These are phyloP conservation scores for Drechslera avenae DNA, from an alignment of 2,329 filamentous ascomycete genomes.

Conservation along the genomic window DNA sequence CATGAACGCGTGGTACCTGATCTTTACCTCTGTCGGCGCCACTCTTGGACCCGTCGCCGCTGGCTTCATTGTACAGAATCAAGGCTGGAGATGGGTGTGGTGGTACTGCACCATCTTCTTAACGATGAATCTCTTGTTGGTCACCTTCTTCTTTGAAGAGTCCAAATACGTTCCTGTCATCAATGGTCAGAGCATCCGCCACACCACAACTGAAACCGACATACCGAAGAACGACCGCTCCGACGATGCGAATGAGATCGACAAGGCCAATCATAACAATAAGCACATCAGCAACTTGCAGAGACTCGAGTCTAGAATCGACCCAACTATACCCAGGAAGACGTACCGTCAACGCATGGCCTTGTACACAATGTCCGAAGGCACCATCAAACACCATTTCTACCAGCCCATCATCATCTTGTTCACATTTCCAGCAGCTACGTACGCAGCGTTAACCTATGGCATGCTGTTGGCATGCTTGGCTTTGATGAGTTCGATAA, in stretches of 20 bases:
- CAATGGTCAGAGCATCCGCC: slow-evolving; percentile 9
- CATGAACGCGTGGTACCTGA: slow-evolving; percentile 55
- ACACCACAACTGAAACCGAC: neutral
- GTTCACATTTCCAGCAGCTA: slow-evolving; percentile 48
- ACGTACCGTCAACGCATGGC: slow-evolving; percentile 53
- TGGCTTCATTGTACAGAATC: slow-evolving; percentile 49
- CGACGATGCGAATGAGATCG: slow-evolving; percentile 6
- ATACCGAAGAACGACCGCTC: neutral
- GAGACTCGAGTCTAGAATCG: slow-evolving; percentile 23
- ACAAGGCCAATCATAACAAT: too few species aligned
- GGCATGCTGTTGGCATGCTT: slow-evolving; percentile 47
- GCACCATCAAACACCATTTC: slow-evolving; percentile 32
- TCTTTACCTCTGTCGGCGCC: slow-evolving; percentile 46
- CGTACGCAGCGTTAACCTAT: slow-evolving; percentile 41
- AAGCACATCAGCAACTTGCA: neutral
- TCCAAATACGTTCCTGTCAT: slow-evolving; percentile 19
- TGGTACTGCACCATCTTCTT: slow-evolving; percentile 55
- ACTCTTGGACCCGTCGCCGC: slow-evolving; percentile 50
- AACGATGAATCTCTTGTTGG: slow-evolving; percentile 45
- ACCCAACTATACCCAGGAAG: slow-evolving; percentile 47
- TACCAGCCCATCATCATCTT: slow-evolving; percentile 49
- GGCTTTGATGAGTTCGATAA: slow-evolving; percentile 46
- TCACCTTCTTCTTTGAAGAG: slow-evolving; percentile 55
- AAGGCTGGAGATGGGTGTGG: slow-evolving; percentile 60
- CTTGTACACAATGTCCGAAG: slow-evolving; percentile 39